Evolutionary conservation across 148 eudicot genomes (phyloP), one percentile per base, ranked within the genome.

Genomic region (Gaultheria prostrata): DNA sequence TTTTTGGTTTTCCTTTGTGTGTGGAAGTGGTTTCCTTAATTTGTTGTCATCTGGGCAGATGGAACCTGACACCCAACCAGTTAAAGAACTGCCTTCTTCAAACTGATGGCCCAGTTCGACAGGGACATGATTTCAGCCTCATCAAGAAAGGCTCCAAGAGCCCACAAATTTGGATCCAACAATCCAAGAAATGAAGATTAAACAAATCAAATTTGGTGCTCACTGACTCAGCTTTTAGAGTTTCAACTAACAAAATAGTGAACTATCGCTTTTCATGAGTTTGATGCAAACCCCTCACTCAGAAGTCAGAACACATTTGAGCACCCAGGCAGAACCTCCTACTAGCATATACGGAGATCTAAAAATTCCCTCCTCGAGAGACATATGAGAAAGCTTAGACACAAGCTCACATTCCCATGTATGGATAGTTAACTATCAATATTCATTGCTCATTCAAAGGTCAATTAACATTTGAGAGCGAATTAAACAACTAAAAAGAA

Each of bases 191-290:
- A 24, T 49, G 61, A 51, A 77, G 61, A 63, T 77, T 32, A 48
- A 28, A 51, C 80, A 9, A 24, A n/a, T 76, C 32, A 76, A 76
- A 13, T 46, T 76, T 4, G 32, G 35, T 28, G 45, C 63, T 15
- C 45, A 30, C 63, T 77, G 63, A 57, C 63, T 51, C 63, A 24
- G 10, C 28, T 20, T 39, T 73, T 43, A 30, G 1, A 74, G 53
- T 48, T 75, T 7, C 49, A 32, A n/a, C 57, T 24, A 46, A 76
- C 6, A 10, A 43, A n/a, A 12, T 49, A 8, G 56, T 49, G 32
- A 48, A 24, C 80, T 30, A 75, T 46, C 35, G 10, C 79, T 76
- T 50, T 50, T 49, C 79, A 77, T 8, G 30, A 50, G 80, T 56
- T 26, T 17, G 35, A 50, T 28, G 18, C 32, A 43, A 43, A 21